Evolutionary conservation across 371 early-diverging fungal species (phyloP).

Genomic region (Rhizopus stolonifer): DNA sequence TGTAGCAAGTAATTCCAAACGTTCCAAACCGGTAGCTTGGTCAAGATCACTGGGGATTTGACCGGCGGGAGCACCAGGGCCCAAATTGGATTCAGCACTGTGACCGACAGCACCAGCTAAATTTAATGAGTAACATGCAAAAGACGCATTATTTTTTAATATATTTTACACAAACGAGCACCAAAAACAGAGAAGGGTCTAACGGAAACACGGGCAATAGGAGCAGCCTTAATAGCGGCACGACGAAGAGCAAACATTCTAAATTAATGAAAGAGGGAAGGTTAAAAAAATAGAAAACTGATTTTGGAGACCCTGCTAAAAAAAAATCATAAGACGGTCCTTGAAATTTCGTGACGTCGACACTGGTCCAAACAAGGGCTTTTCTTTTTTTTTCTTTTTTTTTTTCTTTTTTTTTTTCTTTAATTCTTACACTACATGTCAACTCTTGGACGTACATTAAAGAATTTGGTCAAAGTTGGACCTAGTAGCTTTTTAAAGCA

Average conservation of each 20-base stretch:
- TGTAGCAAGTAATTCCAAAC: constrained; percentile 83
- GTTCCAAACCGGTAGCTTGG: constrained; percentile 91
- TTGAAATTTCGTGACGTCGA: constrained; percentile 1
- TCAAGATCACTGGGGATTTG: constrained; percentile 85
- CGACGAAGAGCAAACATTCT: constrained; percentile 38
- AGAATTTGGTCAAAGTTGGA: constrained; percentile 59
- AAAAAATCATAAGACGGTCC: background rate
- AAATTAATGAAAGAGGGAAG: constrained; percentile 1
- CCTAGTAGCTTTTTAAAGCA: constrained; percentile 64
- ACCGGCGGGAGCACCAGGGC: constrained; percentile 67
- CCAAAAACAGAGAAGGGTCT: constrained; percentile 39
- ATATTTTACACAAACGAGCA: constrained; percentile 34
- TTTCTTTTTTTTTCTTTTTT: constrained; percentile 6
- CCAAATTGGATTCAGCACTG: constrained; percentile 57
- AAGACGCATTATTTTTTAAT: background rate
- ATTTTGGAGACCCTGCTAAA: background rate
- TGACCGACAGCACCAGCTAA: constrained; percentile 43
- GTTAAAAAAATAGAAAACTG: constrained; percentile 11
- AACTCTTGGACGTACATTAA: constrained; percentile 60
- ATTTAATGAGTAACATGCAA: background rate
- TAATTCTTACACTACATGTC: constrained; percentile 42
- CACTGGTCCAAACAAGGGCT: background rate
- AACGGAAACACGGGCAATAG: constrained; percentile 22
- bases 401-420: constrained; percentile 12
- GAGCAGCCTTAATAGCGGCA: constrained; percentile 39